Base-by-base conservation (phyloP, 805 yeast species). In the Cyberlindnera subsufficiens region DNA sequence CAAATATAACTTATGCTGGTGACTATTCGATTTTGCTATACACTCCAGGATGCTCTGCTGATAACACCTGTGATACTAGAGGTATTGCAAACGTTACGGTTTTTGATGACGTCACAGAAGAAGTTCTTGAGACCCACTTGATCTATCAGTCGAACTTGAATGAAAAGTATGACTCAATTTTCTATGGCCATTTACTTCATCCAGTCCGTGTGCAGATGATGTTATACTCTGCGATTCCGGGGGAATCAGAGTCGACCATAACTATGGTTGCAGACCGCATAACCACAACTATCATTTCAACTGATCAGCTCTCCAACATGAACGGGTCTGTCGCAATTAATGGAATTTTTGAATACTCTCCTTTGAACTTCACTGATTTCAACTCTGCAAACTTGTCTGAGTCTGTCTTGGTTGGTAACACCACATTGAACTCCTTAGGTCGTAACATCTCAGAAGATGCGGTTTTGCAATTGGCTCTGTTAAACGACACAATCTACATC, bases 1-100 rank as follows among this genome's bases (percentile, higher is more conserved):
- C 96, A 9, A 82, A 82, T 50, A 75, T 88, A 16, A 68, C 84
- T 0, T 74, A 77, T 48, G 69, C 86, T 0, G 97, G 97, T 9
- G 70, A 78, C 45, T 93, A 88, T 60, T 68, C 86, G 0, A 69
- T 93, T 19, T 67, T 77, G 40, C 53, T 90, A 39, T 82, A 77
- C 53, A 93, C 99, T 0, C 96, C 96, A 0, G 98, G 98, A 0
- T 93, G 99, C 65, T 41, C 60, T 1, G 59, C 53, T 4, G 96
- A 86, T 58, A 63, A 66, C 39, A 73, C 93, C 0, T 93, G 99
- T 64, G 51, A 59, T 18, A 45, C 65, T 17, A 74, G 99, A 58
- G 91, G 95, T 10, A 73, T 77, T 20, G 91, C 86, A 4, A 86
- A 86, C 53, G 96, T 82, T 0, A 74, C 95, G 0, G 67, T 90